phyloP scores from a whole-genome alignment of 495 filamentous ascomycete genomes.

The Penicillium coffeae region DNA sequence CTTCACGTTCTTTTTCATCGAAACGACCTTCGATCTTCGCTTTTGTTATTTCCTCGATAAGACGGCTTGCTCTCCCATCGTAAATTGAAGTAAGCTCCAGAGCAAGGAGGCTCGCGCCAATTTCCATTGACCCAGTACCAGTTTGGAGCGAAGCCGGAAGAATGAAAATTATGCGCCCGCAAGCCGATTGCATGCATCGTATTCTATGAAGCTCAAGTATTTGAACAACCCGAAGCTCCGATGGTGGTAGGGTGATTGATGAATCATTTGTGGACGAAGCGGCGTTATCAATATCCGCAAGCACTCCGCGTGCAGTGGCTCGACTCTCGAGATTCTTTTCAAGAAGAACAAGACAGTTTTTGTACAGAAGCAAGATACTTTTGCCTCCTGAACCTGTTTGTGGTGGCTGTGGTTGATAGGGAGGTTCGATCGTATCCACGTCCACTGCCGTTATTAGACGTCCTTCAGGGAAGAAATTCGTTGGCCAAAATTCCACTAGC shows the following conservation, averaged over 20 bases:
- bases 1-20: constrained; percentile 72
- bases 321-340: constrained; percentile 58
- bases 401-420: constrained; percentile 53
- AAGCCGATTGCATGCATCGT: constrained; percentile 71
- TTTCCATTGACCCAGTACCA: constrained; percentile 30
- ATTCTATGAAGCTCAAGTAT: constrained; percentile 67
- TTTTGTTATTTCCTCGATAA: constrained; percentile 81
- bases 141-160: constrained; percentile 56
- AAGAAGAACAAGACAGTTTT: constrained; percentile 74
- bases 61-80: constrained; percentile 70
- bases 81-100: constrained; percentile 58
- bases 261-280: constrained; percentile 46
- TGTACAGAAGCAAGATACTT: constrained; percentile 79
- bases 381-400: constrained; percentile 35
- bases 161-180: constrained; percentile 71
- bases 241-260: constrained; percentile 24
- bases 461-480: constrained; percentile 64
- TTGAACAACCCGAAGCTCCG: constrained; percentile 69
- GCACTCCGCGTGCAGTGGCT: constrained; percentile 69
- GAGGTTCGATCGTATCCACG: constrained; percentile 70
- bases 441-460: constrained; percentile 84
- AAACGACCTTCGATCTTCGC: constrained; percentile 84
- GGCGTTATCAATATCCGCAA: constrained; percentile 71
- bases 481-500: constrained; percentile 77
- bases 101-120: constrained; percentile 60